Conservation (phyloP, 208 protist species). For the Leishmania amazonensis region DNA sequence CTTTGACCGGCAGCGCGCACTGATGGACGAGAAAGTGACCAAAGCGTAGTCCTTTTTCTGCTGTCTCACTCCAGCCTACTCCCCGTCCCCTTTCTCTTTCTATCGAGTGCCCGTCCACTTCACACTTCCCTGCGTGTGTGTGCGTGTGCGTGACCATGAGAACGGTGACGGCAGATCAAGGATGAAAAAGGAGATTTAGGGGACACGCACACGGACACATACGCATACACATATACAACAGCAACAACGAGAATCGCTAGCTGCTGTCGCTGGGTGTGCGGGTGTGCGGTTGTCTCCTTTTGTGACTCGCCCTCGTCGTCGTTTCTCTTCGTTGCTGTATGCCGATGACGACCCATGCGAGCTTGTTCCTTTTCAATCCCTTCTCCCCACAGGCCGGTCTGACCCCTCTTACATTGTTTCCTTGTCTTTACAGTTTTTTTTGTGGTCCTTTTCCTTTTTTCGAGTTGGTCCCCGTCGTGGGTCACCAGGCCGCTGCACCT, state of each 20-base stretch:
- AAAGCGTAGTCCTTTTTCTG: neutral
- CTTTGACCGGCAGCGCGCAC: slow-evolving; percentile 56
- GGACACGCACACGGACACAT: slow-evolving; percentile 14
- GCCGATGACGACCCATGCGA: neutral
- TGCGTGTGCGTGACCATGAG: neutral
- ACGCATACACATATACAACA: neutral
- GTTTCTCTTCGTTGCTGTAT: slow-evolving; percentile 1
- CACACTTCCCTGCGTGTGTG: neutral
- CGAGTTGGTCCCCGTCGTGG: neutral
- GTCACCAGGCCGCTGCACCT: neutral
- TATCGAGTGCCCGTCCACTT: neutral
- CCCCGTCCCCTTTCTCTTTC: neutral
- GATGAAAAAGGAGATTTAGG: no score
- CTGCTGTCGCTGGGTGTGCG: neutral
- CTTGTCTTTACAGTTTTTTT: neutral
- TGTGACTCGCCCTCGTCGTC: slow-evolving; percentile 20
- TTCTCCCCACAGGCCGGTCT: neutral
- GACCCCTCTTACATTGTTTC: slow-evolving; percentile 1
- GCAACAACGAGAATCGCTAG: neutral
- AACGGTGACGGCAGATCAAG: no score
- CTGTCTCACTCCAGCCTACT: neutral
- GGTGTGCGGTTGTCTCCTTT: slow-evolving; percentile 1
- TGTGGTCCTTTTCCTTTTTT: neutral
- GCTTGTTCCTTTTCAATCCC: neutral
- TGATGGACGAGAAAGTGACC: slow-evolving; percentile 55